These are phyloP conservation scores for Avena atlantica DNA, from an alignment of 176 grass and related monocot genomes.

Conservation along the genomic window DNA sequence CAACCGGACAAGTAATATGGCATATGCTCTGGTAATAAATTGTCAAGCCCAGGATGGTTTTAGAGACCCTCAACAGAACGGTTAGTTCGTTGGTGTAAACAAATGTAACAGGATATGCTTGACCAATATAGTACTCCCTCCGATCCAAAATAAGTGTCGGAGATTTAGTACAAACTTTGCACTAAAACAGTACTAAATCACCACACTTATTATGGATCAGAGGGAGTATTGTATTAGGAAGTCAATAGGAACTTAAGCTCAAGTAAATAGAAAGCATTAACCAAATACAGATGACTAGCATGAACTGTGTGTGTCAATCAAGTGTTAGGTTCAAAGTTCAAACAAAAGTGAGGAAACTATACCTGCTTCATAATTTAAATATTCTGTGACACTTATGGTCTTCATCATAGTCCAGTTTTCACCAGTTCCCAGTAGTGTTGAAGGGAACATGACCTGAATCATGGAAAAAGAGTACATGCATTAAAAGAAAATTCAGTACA, in stretches of 20 bases:
- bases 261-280: constrained; percentile 26
- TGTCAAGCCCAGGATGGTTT: background rate
- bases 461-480: background rate
- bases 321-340: constrained; percentile 5
- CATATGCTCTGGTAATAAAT: background rate
- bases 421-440: constrained; percentile 88
- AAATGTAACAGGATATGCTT: background rate
- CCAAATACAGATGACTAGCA: background rate
- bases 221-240: background rate
- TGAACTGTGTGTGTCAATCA: background rate
- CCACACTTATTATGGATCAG: too few species aligned
- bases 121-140: background rate
- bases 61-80: background rate
- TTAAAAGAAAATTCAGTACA: constrained; percentile 1
- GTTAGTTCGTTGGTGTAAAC: constrained; percentile 28
- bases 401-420: constrained; percentile 99
- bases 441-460: constrained; percentile 96
- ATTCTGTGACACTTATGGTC: constrained; percentile 97
- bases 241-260: constrained; percentile 16
- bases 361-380: constrained; percentile 99
- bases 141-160: too few species aligned
- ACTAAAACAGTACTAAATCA: too few species aligned
- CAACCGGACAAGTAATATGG: background rate
- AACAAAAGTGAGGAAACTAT: constrained; percentile 22
- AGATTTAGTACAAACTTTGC: too few species aligned